Conservation (phyloP, 2,329 filamentous ascomycete genomes). For the Hirsutella minnesotensis region DNA sequence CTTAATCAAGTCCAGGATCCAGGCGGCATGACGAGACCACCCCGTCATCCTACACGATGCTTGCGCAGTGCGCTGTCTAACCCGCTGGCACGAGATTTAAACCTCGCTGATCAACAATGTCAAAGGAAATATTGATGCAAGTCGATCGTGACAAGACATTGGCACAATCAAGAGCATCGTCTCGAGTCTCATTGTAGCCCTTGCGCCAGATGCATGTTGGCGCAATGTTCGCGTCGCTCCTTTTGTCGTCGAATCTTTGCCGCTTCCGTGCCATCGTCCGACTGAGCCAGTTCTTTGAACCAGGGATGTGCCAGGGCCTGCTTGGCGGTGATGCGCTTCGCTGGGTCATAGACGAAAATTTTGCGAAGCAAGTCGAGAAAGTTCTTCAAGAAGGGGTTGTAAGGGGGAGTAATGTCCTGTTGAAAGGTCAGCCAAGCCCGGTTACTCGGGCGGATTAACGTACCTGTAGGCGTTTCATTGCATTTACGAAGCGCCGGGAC, state of each 20-base stretch:
- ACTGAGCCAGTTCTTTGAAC: slow-evolving; percentile 52
- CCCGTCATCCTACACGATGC: too few species aligned
- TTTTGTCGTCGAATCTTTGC: slow-evolving; percentile 49
- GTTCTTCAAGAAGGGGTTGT: slow-evolving; percentile 45
- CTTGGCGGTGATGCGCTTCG: slow-evolving; percentile 53
- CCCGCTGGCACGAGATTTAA: too few species aligned
- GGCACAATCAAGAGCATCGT: too few species aligned
- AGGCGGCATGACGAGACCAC: too few species aligned
- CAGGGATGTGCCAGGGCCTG: slow-evolving; percentile 55
- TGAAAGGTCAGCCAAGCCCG: background rate
- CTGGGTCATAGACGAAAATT: slow-evolving; percentile 58
- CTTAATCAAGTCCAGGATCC: too few species aligned
- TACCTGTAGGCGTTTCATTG: slow-evolving; percentile 58
- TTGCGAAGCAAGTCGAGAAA: slow-evolving; percentile 53
- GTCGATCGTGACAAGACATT: too few species aligned
- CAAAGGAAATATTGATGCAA: too few species aligned
- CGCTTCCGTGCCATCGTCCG: slow-evolving; percentile 57
- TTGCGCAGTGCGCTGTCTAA: too few species aligned
- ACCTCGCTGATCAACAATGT: too few species aligned
- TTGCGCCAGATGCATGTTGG: too few species aligned
- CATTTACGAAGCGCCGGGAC: slow-evolving; percentile 55
- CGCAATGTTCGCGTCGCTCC: slow-evolving; percentile 26
- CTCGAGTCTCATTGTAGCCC: too few species aligned
- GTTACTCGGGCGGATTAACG: slow-evolving; percentile 13
- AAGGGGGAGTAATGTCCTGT: slow-evolving; percentile 53